Base-by-base conservation (phyloP, 257 asterid genomes). In the Ehretia macrophylla region DNA sequence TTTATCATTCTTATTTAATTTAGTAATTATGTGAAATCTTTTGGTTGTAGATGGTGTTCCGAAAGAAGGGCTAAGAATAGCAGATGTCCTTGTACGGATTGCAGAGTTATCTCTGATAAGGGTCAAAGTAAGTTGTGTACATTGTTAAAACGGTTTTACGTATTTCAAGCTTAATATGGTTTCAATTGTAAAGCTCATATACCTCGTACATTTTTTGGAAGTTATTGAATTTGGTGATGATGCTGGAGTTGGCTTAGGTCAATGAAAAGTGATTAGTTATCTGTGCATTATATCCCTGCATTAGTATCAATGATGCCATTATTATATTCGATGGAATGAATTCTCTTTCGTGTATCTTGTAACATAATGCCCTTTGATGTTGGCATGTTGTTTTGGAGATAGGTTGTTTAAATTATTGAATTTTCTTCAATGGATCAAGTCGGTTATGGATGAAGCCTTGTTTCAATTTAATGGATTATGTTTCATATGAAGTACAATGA, bases 41-140 rank as follows among this genome's bases (percentile, higher is more conserved):
- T 70, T 64, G 62, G 55, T 68, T 78, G 81, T 84, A 92, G 98
- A 88, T 79, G 96, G 96, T 79, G 98, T 92, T 54, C 98, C 98
- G 39, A 92, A 92, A 82, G 98, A 88, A 77, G 98, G 98, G 66
- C 74, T 92, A 19, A 71, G 97, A 72, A 83, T 84, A 73, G 81
- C 72, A 56, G 98, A 92, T 69, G 95, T 92, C 37, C 99, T 88
- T 60, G 89, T 83, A 58, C 83, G 97, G 75, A 78, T 88, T 53
- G 96, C 89, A 32, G 76, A 80, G 42, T 68, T 92, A 57, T 64
- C 78, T 69, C 93, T 86, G 58, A 52, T 88, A 60, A 71, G 84
- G 79, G 95, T 86, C 55, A 92, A 86, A 77, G 99, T 86, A 81
- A 76, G 87, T 76, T n/a, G n/a, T n/a, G n/a, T n/a, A 17, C n/a